Percentiles rank a stretch among this genome's conserved stretches.
phyloP scores from a whole-genome alignment of 257 asterid genomes.

The Vinca minor region DNA sequence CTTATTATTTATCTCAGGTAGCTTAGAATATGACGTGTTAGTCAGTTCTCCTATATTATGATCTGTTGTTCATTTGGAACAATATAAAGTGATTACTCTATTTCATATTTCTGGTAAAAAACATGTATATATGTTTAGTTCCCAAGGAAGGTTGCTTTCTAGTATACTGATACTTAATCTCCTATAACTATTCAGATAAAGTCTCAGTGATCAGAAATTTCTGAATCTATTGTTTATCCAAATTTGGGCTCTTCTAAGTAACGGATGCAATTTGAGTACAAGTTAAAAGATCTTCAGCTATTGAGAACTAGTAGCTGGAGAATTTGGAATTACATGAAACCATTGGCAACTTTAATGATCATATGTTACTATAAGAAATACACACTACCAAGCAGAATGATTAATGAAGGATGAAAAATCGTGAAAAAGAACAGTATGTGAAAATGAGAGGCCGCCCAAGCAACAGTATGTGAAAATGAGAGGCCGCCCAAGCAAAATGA shows the following conservation, averaged over 20 bases:
- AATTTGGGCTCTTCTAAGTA: background rate
- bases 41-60: background rate
- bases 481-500: background rate
- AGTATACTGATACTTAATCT: background rate
- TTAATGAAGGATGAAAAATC: background rate
- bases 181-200: background rate
- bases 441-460: no score
- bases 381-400: background rate
- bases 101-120: background rate
- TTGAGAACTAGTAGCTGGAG: background rate
- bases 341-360: background rate
- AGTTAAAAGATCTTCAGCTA: background rate
- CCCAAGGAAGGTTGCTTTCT: background rate
- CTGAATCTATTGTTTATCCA: background rate
- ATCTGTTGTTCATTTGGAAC: background rate
- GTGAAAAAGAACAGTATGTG: no score
- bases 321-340: background rate
- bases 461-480: slow-evolving; percentile 9
- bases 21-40: background rate
- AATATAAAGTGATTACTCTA: background rate
- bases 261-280: background rate
- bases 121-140: background rate
- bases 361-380: background rate
- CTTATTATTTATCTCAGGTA: background rate
- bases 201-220: slow-evolving; percentile 1